phyloP scores from a whole-genome alignment of 2,329 filamentous ascomycete genomes.

The Clonostachys sp. region DNA sequence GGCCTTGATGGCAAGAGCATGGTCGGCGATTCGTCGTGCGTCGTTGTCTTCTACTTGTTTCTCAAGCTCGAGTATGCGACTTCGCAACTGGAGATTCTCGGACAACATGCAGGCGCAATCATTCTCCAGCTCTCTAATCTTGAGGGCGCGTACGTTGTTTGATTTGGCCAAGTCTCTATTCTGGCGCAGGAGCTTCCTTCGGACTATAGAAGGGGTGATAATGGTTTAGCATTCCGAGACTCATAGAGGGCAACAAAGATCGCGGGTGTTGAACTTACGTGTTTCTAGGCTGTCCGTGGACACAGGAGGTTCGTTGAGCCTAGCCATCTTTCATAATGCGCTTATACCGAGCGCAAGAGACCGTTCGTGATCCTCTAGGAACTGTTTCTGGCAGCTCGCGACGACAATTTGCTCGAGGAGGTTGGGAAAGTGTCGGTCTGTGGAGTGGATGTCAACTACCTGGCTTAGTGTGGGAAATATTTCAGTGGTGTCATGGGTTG shows the following conservation, averaged over 20 bases:
- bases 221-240: background rate
- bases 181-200: conserved; percentile 74
- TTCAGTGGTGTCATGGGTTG: conserved; percentile 14
- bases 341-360: too few relatives aligned
- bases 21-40: conserved; percentile 55
- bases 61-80: conserved; percentile 66
- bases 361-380: too few relatives aligned
- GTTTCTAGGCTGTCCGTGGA: conserved; percentile 67
- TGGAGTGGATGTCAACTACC: conserved; percentile 3
- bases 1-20: conserved; percentile 64
- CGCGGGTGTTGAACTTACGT: conserved; percentile 43
- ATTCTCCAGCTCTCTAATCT: conserved; percentile 72
- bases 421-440: conserved; percentile 14
- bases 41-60: conserved; percentile 60
- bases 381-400: too few relatives aligned
- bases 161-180: conserved; percentile 78
- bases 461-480: conserved; percentile 7
- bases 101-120: conserved; percentile 70
- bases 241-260: background rate
- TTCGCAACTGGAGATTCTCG: conserved; percentile 72
- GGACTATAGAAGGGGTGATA: conserved; percentile 47
- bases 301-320: conserved; percentile 70
- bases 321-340: conserved; percentile 58
- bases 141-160: conserved; percentile 73
- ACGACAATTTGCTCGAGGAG: conserved; percentile 3